A percentile compares a stretch with the other conserved stretches of the same genome.
Evolutionary conservation across 768 basidiomycete genomes (phyloP).

Genomic region (Podaxis mareebaensis): DNA sequence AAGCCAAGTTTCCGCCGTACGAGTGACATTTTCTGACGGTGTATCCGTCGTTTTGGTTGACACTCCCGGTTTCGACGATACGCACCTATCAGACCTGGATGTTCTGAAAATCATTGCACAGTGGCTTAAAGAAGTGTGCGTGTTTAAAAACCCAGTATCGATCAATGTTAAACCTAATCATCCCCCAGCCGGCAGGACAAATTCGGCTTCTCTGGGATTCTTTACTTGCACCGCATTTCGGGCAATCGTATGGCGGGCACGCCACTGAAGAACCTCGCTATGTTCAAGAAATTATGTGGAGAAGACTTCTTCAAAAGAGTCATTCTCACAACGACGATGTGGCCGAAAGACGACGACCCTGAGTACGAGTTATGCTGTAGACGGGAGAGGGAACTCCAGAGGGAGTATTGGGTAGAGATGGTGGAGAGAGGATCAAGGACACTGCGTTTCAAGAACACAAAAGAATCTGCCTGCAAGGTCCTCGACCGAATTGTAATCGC

Average conservation of each 20-base stretch:
- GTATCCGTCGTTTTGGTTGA: neutral
- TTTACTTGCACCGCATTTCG: slow-evolving; percentile 18
- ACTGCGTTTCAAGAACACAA: neutral
- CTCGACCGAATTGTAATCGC: neutral
- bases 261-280: slow-evolving; percentile 5
- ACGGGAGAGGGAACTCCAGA: neutral
- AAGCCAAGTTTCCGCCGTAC: neutral
- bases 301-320: neutral
- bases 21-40: neutral
- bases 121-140: neutral
- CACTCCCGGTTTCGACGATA: slow-evolving; percentile 1
- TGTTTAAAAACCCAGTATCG: neutral
- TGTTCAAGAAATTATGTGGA: slow-evolving; percentile 22
- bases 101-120: neutral
- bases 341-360: neutral
- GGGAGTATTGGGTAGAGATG: neutral
- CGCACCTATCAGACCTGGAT: neutral
- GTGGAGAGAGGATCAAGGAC: neutral
- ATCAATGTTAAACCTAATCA: neutral
- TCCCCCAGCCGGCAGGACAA: neutral
- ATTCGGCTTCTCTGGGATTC: slow-evolving; percentile 2
- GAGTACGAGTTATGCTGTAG: neutral
- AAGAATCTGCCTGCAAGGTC: neutral
- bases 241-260: slow-evolving; percentile 13
- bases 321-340: neutral